Base-by-base conservation (phyloP, 345 rosid species). In the Corchorus olitorius region DNA sequence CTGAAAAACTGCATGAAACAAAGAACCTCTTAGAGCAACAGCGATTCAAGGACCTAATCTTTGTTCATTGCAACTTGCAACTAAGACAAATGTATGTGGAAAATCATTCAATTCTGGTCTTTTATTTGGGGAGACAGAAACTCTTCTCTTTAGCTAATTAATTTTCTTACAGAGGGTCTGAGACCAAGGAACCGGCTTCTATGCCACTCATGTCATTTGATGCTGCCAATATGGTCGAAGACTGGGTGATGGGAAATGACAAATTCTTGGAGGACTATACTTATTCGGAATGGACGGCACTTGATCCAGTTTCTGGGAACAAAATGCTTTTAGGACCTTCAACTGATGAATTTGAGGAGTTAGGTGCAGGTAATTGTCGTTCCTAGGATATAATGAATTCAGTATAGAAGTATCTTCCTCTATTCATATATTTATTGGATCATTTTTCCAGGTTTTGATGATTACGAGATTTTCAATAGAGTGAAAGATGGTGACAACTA, bases 41-140 rank as follows among this genome's bases (percentile, higher is more conserved):
- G 69, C 85, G 95, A 34, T 87, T 92, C 48, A 82, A 73, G 52
- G 97, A 96, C 85, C 84, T 90, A 72, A 81, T 88, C 63, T 93
- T 88, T 83, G 97, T 93, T 67, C 98, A 86, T 83, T 90, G 85
- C 82, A 96, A 96, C 81, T 82, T 93, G 84, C 97, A 86, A 34
- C 89, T 96, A 70, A 85, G 79, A 78, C 89, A 87, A 80, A 82
- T 74, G 94, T 91, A 85, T 82, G 93, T 78, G 43, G 58, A 69
- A 48, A 20, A 37, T 33, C 68, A 20, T 65, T 8, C 12, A 50
- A 63, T n/a, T 33, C 12, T 73, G 9, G 61, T 7, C 63, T 64
- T 75, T 4, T 58, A 59, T 65, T 54, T 14, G 43, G 75, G 1
- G 27, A 61, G 16, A 43, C 6, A 49, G 45, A 45, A 53, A 56